Base-by-base conservation (phyloP, 2,329 filamentous ascomycete species). In the Ramularia endophylla region DNA sequence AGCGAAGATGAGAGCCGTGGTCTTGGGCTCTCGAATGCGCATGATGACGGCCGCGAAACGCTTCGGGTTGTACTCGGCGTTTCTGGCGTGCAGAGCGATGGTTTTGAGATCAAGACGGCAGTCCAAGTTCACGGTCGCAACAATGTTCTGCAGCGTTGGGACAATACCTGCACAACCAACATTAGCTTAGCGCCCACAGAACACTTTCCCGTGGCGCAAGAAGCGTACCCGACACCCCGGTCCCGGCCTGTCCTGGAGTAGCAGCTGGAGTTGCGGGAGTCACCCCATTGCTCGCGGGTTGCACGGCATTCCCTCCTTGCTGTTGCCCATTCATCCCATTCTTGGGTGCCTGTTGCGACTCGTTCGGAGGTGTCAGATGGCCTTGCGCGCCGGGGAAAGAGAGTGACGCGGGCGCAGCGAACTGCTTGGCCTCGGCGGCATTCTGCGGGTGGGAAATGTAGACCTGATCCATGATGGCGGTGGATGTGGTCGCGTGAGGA, bases 11-110 rank as follows among this genome's bases (percentile, higher is more conserved):
- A 98, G 72, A 5, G 92, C 92, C 2, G 92, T 98, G 4, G 92
- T 98, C 75, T 98, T 98, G 47, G 92, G 92, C 61, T 98, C 92
- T 61, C 92, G 89, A 57, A 98, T 98, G 73, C 92, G 88, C 92
- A 98, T 97, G 68, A 98, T 97, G 53, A 53, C 51, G 35, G 51
- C 51, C 25, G 51, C 51, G 40, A 53, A 53, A 50, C 51, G 51
- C 85, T 95, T 95, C 49, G 88, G 89, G 65, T 95, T 95, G 76
- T 95, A 95, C 75, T 97, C 92, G 51, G 92, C 92, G 67, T 97
- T 98, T 70, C 92, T 83, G 52, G 92, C 92, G 69, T 98, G 92
- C 65, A 97, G 78, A 58, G 92, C 92, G 66, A 98, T 97, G 58
- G 92, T 97, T 84, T 97, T 97, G 56, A 98, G 78, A 66, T 98